A percentile compares a stretch with the other conserved stretches of the same genome.
Conservation (phyloP, 2,329 filamentous ascomycete species). For the Cordyceps fumosorosea region DNA sequence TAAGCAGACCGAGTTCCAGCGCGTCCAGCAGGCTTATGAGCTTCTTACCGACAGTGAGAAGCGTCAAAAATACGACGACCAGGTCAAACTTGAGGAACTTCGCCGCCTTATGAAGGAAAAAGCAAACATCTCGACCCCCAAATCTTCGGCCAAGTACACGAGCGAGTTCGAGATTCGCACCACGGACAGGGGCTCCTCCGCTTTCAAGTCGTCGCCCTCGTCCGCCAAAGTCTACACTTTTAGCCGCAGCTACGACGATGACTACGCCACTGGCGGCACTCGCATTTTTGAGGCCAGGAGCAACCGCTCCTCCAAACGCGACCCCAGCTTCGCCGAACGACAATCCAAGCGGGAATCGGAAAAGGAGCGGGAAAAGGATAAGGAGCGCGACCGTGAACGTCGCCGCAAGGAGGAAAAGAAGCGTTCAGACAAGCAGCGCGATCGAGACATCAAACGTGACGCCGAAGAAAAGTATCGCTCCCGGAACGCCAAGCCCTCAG, state of each 20-base stretch:
- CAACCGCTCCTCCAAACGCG: constrained; percentile 35
- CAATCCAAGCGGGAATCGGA: constrained; percentile 38
- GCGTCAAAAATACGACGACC: constrained; percentile 70
- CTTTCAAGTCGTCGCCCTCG: constrained; percentile 32
- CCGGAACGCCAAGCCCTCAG: constrained; percentile 23
- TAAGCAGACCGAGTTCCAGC: constrained; percentile 84
- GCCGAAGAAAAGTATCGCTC: constrained; percentile 30
- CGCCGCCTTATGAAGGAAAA: constrained; percentile 45
- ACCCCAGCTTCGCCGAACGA: constrained; percentile 42
- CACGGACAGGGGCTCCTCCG: constrained; percentile 40
- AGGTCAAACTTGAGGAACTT: constrained; percentile 60
- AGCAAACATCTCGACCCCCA: constrained; percentile 38
- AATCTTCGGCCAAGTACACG: constrained; percentile 29
- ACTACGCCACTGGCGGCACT: constrained; percentile 28
- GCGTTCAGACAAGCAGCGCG: constrained; percentile 27
- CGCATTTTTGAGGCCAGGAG: constrained; percentile 37
- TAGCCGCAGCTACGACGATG: constrained; percentile 39
- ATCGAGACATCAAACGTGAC: constrained; percentile 33
- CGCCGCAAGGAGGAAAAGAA: constrained; percentile 23
- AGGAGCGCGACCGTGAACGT: constrained; percentile 12
- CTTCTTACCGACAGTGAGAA: constrained; percentile 72
- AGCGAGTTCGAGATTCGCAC: constrained; percentile 42
- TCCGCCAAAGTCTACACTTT: constrained; percentile 28
- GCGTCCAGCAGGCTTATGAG: constrained; percentile 89
- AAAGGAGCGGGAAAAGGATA: constrained; percentile 29